Percentiles rank a stretch among this genome's conserved stretches.
phyloP scores from a whole-genome alignment of 2,329 filamentous ascomycete genomes.

The Pleurostoma richardsiae region DNA sequence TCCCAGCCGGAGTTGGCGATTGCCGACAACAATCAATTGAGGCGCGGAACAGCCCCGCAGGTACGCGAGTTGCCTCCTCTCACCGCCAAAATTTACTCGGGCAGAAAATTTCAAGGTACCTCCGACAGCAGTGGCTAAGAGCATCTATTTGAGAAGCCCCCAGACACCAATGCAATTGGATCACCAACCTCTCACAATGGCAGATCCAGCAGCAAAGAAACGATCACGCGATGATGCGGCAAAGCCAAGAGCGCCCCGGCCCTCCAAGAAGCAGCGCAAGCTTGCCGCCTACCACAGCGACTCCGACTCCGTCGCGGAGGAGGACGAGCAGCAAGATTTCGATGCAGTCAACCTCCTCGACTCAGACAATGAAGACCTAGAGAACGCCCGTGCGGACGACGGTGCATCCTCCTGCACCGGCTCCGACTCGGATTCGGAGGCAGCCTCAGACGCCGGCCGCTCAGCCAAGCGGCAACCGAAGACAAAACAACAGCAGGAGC shows the following conservation, averaged over 20 bases:
- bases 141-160: too few relatives aligned
- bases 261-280: constrained; percentile 46
- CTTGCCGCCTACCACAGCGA: constrained; percentile 47
- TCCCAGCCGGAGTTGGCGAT: too few relatives aligned
- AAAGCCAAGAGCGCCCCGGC: constrained; percentile 28
- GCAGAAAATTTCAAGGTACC: too few relatives aligned
- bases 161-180: too few relatives aligned
- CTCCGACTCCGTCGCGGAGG: constrained; percentile 21
- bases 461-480: constrained; percentile 21
- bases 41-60: too few relatives aligned
- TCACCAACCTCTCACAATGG: constrained; percentile 14
- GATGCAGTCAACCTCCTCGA: constrained; percentile 49
- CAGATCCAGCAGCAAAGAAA: constrained; percentile 23
- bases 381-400: constrained; percentile 48
- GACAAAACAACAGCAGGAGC: constrained; percentile 21
- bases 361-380: constrained; percentile 52
- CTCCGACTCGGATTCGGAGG: constrained; percentile 14
- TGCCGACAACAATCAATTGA: too few relatives aligned
- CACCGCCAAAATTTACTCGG: too few relatives aligned
- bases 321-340: constrained; percentile 37
- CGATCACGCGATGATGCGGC: constrained; percentile 22
- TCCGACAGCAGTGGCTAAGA: too few relatives aligned
- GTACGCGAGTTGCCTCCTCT: too few relatives aligned
- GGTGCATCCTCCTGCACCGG: constrained; percentile 25
- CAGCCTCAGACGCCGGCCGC: constrained; percentile 28